Base-by-base conservation (phyloP, 2,329 filamentous ascomycete genomes). In the Penicillium italicum region DNA sequence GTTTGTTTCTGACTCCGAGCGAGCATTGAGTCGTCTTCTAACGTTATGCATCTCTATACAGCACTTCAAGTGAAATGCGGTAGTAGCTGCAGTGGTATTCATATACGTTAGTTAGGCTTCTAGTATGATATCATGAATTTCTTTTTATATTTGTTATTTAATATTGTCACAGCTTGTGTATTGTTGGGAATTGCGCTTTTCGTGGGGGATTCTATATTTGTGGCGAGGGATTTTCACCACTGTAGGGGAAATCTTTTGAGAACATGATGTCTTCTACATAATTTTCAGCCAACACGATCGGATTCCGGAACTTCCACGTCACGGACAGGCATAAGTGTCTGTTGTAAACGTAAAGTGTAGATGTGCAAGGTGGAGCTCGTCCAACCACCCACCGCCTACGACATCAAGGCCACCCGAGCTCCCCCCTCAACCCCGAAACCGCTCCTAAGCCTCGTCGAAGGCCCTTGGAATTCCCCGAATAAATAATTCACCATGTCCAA, bases 401-500 rank as follows among this genome's bases (percentile, higher is more conserved):
- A 64, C 62, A 65, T 64, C 63, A n/a, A 51, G 49, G 60, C 56
- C 55, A 53, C 58, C 53, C 55, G 56, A 64, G 62, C 58, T 63
- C 50, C 53, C 50, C 50, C 43, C 40, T 41, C 40, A 57, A 47
- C 50, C 47, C 51, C 43, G 33, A 60, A 60, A 28, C 33, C 36
- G 42, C 53, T 42, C 45, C 55, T 38, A 50, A 53, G 61, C 61
- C 59, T 54, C 54, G 33, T 33, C 26, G 33, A 61, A 57, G 59
- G 58, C 50, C 37, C 40, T 49, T 41, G 22, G 22, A 44, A 26
- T 28, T 45, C 45, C 22, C 33, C 38, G 18, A 46, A 46, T 46
- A 38, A 18, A 45, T 49, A 44, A 33, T 26, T 24, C 63, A 66
- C 55, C 54, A 78, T 78, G 76, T 76, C 76, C 58, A 76, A 77